phyloP scores from a whole-genome alignment of 345 rosid species.

The Combretum micranthum region DNA sequence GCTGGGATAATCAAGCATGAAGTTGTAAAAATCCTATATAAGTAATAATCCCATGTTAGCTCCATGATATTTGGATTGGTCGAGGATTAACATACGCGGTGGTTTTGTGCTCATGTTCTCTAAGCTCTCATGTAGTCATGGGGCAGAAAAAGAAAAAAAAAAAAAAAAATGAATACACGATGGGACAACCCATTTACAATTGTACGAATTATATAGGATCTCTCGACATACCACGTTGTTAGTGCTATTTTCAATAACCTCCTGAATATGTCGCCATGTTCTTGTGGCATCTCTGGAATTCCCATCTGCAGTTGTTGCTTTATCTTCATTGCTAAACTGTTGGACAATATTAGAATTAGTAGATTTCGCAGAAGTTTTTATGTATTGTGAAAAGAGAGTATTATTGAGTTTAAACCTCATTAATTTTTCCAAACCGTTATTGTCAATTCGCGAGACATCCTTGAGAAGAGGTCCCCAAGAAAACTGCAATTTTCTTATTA shows the following conservation, averaged over 20 bases:
- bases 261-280: constrained; percentile 21
- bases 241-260: constrained; percentile 12
- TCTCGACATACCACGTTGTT: constrained; percentile 23
- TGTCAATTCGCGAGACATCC: constrained; percentile 29
- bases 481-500: constrained; percentile 18
- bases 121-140: too few relatives aligned
- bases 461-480: constrained; percentile 43
- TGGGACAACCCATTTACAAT: neutral
- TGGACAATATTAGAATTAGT: neutral
- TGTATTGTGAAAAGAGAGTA: neutral
- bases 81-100: neutral
- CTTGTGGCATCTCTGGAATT: constrained; percentile 18
- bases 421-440: constrained; percentile 19
- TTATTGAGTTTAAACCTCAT: constrained; percentile 17
- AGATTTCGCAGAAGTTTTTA: neutral
- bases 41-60: neutral
- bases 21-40: constrained; percentile 29
- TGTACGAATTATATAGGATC: neutral
- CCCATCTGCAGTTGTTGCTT: constrained; percentile 25
- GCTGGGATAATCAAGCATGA: constrained; percentile 14
- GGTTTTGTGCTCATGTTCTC: neutral
- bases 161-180: neutral
- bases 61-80: neutral
- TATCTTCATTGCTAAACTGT: constrained; percentile 25
- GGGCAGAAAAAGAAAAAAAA: neutral